Evolutionary conservation across 441 rosid species (phyloP).

Genomic region (Theobroma grandiflorum): DNA sequence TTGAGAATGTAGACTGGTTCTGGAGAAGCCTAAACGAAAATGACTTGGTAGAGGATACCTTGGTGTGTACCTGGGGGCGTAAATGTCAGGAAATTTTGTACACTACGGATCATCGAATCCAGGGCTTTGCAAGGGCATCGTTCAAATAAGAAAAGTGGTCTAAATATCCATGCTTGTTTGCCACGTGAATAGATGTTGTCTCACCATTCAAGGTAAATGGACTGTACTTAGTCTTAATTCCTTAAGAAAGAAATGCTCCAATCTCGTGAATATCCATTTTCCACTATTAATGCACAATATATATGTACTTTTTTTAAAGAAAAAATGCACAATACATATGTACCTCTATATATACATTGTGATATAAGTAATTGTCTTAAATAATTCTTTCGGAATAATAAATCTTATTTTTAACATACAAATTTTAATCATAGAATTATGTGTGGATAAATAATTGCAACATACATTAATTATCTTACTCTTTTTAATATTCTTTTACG

Average conservation of each 20-base stretch:
- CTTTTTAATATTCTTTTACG: neutral
- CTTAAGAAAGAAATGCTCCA: neutral
- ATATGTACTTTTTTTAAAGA: no score
- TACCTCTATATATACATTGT: neutral
- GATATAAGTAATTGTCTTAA: neutral
- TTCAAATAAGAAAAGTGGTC: neutral
- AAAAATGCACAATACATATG: no score
- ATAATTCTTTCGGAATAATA: neutral
- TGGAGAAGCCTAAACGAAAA: slow-evolving; percentile 30
- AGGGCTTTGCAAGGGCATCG: neutral
- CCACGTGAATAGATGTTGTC: slow-evolving; percentile 8
- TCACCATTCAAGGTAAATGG: slow-evolving; percentile 6
- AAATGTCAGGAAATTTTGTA: neutral
- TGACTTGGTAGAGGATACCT: neutral
- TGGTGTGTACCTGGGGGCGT: neutral
- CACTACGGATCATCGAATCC: neutral
- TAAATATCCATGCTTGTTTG: neutral
- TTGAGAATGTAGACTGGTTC: slow-evolving; percentile 13
- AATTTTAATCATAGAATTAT: neutral
- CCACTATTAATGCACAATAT: neutral
- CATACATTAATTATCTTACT: neutral
- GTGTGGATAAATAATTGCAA: neutral
- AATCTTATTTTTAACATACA: neutral
- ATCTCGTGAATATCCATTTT: slow-evolving; percentile 9
- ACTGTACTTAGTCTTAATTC: neutral